These are phyloP conservation scores for Aeschynomene evenia DNA, from an alignment of 306 rosid genomes.

Conservation along the genomic window DNA sequence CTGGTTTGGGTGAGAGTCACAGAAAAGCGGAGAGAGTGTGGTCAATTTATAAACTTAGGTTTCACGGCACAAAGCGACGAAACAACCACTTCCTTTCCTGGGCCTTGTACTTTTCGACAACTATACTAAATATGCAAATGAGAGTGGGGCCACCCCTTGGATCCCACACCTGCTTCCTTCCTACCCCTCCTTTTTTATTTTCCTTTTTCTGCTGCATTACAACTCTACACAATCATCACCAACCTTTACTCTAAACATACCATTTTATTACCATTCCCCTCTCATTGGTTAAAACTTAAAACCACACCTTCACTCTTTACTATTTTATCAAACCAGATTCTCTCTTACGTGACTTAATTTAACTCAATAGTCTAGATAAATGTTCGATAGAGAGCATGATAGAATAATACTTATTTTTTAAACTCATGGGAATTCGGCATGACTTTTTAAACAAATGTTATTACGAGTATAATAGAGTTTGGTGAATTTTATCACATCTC, in stretches of 20 bases:
- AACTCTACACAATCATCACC: slow-evolving; percentile 10
- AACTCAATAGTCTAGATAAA: neutral
- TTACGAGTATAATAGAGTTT: too few relatives aligned
- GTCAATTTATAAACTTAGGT: slow-evolving; percentile 52
- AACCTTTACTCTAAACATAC: slow-evolving; percentile 7
- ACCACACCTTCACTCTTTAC: neutral
- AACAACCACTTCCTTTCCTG: slow-evolving; percentile 41
- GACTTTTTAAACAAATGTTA: too few relatives aligned
- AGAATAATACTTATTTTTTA: too few relatives aligned
- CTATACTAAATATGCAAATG: slow-evolving; percentile 30
- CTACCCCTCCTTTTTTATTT: neutral
- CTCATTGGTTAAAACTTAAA: too few relatives aligned
- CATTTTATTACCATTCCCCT: slow-evolving; percentile 20
- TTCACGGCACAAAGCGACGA: slow-evolving; percentile 55
- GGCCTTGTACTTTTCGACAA: slow-evolving; percentile 53
- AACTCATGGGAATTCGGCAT: too few relatives aligned
- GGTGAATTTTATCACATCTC: too few relatives aligned
- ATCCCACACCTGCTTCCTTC: slow-evolving; percentile 15
- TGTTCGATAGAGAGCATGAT: too few relatives aligned
- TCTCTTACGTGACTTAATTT: neutral
- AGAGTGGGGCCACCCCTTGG: slow-evolving; percentile 29
- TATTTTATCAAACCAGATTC: neutral
- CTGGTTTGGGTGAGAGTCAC: slow-evolving; percentile 28
- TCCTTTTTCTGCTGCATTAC: neutral
- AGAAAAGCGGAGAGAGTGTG: slow-evolving; percentile 27